Conservation (phyloP, 371 early-diverging fungal genomes). For the Phascolomyces articulosus region DNA sequence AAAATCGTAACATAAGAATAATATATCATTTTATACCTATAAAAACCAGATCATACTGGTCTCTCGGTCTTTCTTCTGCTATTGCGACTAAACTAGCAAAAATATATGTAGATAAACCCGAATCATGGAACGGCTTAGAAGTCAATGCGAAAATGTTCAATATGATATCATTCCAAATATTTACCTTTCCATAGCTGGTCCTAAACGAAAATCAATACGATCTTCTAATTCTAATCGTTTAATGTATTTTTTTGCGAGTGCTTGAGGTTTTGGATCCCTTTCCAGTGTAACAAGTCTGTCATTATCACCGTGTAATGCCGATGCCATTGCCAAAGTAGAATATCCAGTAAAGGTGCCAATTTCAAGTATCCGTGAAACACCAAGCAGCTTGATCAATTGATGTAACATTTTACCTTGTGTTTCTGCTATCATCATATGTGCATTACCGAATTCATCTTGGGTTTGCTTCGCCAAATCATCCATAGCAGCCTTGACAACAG, state of each 20-base stretch:
- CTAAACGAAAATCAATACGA: conserved; percentile 24
- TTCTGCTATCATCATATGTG: conserved; percentile 47
- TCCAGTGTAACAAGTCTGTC: conserved; percentile 51
- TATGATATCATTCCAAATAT: background rate
- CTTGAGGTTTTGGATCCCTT: conserved; percentile 35
- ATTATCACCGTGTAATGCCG: conserved; percentile 34
- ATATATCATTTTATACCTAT: conserved; percentile 55
- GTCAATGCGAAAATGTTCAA: background rate
- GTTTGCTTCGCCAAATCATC: conserved; percentile 23
- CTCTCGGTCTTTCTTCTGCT: conserved; percentile 11
- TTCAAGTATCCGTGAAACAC: conserved; percentile 49
- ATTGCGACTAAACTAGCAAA: conserved; percentile 26
- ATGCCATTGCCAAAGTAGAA: conserved; percentile 64
- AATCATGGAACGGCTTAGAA: background rate
- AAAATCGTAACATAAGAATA: too few species aligned
- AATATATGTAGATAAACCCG: background rate
- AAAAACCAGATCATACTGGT: conserved; percentile 56
- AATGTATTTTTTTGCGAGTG: conserved; percentile 43
- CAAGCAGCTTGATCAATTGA: conserved; percentile 36
- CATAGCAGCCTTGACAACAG: conserved; percentile 8
- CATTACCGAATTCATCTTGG: conserved; percentile 24
- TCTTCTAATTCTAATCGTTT: conserved; percentile 19
- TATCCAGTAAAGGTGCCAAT: conserved; percentile 68
- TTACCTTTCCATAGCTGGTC: conserved; percentile 39
- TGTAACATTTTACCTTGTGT: conserved; percentile 50